Conservation (phyloP, 441 rosid genomes). For the Populus trichocarpa region DNA sequence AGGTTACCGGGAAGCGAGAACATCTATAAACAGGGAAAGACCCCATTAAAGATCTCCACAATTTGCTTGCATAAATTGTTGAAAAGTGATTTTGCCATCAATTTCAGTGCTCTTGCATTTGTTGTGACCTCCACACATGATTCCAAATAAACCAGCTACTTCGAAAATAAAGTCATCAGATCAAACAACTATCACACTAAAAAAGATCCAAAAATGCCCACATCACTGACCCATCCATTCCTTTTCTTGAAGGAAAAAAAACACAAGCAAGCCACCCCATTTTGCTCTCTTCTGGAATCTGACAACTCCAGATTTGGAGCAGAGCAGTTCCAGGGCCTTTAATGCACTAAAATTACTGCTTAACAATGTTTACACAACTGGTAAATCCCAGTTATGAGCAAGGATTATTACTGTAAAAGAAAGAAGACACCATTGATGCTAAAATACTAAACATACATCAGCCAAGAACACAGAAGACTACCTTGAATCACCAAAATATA, state of each 20-base stretch:
- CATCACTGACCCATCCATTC: background rate
- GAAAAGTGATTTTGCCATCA: background rate
- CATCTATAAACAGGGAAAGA: background rate
- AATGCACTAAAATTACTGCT: background rate
- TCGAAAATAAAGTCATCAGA: background rate
- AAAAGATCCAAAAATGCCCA: background rate
- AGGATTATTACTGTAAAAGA: background rate
- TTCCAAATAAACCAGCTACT: background rate
- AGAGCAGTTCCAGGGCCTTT: background rate
- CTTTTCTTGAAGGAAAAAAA: background rate
- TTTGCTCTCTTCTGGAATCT: background rate
- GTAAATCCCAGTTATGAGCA: background rate
- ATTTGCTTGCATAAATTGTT: background rate
- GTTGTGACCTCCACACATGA: background rate
- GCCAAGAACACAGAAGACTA: background rate
- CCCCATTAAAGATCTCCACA: background rate
- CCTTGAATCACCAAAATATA: background rate
- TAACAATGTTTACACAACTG: background rate
- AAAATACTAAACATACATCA: background rate
- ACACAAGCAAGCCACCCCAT: background rate
- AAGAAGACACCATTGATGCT: background rate
- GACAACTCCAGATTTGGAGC: background rate
- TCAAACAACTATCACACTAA: background rate
- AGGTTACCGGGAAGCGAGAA: background rate
- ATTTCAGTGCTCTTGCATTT: background rate